Evolutionary conservation across 352 stramenopile species (phyloP).

Genomic region (Aphanomyces stellatus): DNA sequence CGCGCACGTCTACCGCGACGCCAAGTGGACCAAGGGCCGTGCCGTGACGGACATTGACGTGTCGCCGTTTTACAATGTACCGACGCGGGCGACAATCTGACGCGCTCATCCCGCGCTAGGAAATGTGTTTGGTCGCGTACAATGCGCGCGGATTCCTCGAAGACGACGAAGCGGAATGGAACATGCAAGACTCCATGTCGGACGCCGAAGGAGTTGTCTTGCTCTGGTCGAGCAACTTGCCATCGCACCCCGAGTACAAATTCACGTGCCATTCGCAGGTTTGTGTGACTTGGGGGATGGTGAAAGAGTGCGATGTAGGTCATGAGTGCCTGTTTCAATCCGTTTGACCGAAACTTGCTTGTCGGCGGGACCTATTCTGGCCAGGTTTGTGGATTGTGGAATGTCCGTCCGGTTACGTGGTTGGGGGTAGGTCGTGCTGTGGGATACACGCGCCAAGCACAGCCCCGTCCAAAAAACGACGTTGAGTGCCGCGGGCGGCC

Average conservation of each 20-base stretch:
- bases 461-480: slow-evolving; percentile 78
- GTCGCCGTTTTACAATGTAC: slow-evolving; percentile 74
- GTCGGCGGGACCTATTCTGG: slow-evolving; percentile 80
- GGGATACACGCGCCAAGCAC: slow-evolving; percentile 76
- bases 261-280: slow-evolving; percentile 79
- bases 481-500: slow-evolving; percentile 54
- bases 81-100: slow-evolving; percentile 52
- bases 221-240: slow-evolving; percentile 78
- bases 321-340: slow-evolving; percentile 80
- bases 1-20: slow-evolving; percentile 57
- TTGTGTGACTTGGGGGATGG: background rate
- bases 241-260: slow-evolving; percentile 68
- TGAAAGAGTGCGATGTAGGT: slow-evolving; percentile 24
- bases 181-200: slow-evolving; percentile 62
- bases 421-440: slow-evolving; percentile 50
- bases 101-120: background rate
- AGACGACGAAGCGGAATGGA: slow-evolving; percentile 34
- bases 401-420: background rate
- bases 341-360: slow-evolving; percentile 79
- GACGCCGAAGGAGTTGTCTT: slow-evolving; percentile 79
- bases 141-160: slow-evolving; percentile 17
- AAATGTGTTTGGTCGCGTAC: slow-evolving; percentile 20
- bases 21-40: slow-evolving; percentile 74
- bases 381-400: slow-evolving; percentile 25
- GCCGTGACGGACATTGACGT: slow-evolving; percentile 77